Percentiles rank a stretch among this genome's conserved stretches.
phyloP scores from a whole-genome alignment of 306 rosid species.

The Erythrophleum fordii region DNA sequence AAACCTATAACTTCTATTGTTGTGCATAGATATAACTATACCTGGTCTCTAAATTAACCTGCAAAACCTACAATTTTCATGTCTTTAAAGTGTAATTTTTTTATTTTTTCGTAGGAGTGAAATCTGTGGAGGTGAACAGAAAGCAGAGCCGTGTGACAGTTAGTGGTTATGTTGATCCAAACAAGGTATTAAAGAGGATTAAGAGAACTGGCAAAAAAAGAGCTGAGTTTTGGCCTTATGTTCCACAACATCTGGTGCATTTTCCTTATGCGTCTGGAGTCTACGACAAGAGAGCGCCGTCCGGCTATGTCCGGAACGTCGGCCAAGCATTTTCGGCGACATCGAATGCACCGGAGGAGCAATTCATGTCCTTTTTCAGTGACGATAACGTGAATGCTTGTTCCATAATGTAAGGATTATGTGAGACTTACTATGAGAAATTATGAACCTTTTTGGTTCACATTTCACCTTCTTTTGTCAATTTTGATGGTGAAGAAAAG shows the following conservation, averaged over 20 bases:
- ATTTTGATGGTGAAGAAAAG: not conserved
- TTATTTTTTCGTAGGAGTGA: slow-evolving; percentile 58
- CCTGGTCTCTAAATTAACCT: no score
- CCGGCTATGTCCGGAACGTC: slow-evolving; percentile 67
- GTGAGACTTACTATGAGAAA: not conserved
- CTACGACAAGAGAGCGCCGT: slow-evolving; percentile 84
- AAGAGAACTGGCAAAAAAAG: slow-evolving; percentile 67
- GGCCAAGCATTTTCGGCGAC: slow-evolving; percentile 57
- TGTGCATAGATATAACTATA: not conserved
- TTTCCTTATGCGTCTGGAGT: slow-evolving; percentile 67
- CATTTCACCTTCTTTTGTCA: no score
- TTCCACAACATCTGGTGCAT: slow-evolving; percentile 78
- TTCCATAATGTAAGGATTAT: slow-evolving; percentile 63
- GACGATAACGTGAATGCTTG: slow-evolving; percentile 91
- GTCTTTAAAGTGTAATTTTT: not conserved
- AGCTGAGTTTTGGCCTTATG: slow-evolving; percentile 92
- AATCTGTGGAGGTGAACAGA: slow-evolving; percentile 80
- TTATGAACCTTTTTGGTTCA: not conserved
- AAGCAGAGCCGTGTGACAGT: slow-evolving; percentile 76
- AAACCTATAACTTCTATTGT: not conserved
- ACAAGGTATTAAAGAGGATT: slow-evolving; percentile 76
- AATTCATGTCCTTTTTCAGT: slow-evolving; percentile 65
- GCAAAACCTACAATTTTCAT: not conserved
- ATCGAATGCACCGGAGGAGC: slow-evolving; percentile 52
- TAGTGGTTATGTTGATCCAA: slow-evolving; percentile 80